Evolutionary conservation across 2,329 filamentous ascomycete species (phyloP).

Genomic region (Fusarium fracticaudum): DNA sequence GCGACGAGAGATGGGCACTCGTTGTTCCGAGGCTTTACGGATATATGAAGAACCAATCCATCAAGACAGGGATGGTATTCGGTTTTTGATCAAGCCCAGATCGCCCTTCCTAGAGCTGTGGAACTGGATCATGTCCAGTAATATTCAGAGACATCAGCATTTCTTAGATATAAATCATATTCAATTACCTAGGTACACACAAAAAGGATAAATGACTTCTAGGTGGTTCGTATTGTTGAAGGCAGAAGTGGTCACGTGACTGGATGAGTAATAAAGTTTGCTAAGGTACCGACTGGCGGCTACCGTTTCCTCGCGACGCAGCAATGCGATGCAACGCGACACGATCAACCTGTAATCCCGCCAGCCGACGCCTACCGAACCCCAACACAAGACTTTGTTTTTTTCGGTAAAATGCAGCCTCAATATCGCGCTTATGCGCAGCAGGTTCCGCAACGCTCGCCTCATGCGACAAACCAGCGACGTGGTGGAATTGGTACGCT

Average conservation of each 20-base stretch:
- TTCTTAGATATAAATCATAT: not conserved
- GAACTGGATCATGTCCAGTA: not conserved
- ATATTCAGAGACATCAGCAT: conserved; percentile 2
- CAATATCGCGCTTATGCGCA: conserved; percentile 63
- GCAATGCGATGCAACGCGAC: conserved; percentile 41
- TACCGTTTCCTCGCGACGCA: conserved; percentile 31
- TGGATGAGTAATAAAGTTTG: not conserved
- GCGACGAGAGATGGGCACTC: conserved; percentile 1
- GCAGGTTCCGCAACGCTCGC: conserved; percentile 60
- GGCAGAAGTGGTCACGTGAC: conserved; percentile 34
- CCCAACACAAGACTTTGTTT: conserved; percentile 8
- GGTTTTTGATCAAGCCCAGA: not conserved
- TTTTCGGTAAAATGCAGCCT: conserved; percentile 57
- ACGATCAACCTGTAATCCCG: conserved; percentile 32
- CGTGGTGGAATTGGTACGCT: conserved; percentile 64
- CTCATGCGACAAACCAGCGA: conserved; percentile 59
- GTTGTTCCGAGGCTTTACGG: not conserved
- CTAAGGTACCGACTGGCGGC: not conserved
- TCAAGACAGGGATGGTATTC: not conserved
- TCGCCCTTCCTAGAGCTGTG: not conserved
- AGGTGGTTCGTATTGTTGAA: not conserved
- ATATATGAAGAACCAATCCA: not conserved
- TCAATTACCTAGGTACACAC: not conserved
- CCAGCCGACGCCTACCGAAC: conserved; percentile 18
- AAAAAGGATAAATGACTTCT: not conserved